These are phyloP conservation scores for Aspergillus terreus DNA, from an alignment of 2,329 filamentous ascomycete species.

Conservation along the genomic window DNA sequence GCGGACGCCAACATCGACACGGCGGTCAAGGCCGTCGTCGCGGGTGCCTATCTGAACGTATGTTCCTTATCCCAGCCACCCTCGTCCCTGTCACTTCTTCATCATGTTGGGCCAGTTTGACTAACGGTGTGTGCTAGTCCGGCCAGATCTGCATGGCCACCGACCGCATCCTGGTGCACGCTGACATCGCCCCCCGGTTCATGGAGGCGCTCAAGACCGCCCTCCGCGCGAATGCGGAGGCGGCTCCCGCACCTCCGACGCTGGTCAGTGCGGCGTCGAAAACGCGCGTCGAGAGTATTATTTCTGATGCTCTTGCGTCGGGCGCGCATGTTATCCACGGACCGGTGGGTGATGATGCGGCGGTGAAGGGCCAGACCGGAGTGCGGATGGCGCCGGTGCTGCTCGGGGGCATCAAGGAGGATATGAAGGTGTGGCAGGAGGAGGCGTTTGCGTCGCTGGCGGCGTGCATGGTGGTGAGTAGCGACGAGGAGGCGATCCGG, in stretches of 20 bases:
- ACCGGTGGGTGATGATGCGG: no score
- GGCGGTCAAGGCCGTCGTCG: slow-evolving; percentile 45
- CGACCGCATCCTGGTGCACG: slow-evolving; percentile 65
- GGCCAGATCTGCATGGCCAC: slow-evolving; percentile 85
- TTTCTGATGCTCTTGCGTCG: slow-evolving; percentile 24
- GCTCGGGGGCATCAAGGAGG: slow-evolving; percentile 60
- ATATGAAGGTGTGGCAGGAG: slow-evolving; percentile 69
- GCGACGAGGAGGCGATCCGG: slow-evolving; percentile 61
- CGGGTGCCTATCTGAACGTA: slow-evolving; percentile 33
- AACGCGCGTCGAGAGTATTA: slow-evolving; percentile 37
- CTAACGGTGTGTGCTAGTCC: slow-evolving; percentile 39
- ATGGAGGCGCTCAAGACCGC: slow-evolving; percentile 46
- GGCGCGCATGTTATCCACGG: slow-evolving; percentile 32
- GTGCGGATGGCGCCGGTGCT: slow-evolving; percentile 61
- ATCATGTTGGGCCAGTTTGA: neutral
- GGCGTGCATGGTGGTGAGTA: slow-evolving; percentile 60
- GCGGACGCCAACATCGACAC: slow-evolving; percentile 71
- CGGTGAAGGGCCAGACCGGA: no score
- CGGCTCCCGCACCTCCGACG: slow-evolving; percentile 33
- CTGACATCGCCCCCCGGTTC: slow-evolving; percentile 51
- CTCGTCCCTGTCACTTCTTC: neutral
- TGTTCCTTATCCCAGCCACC: neutral
- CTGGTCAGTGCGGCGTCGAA: slow-evolving; percentile 45
- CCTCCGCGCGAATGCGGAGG: slow-evolving; percentile 29
- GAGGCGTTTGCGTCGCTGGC: slow-evolving; percentile 75